Percentiles rank a stretch among this genome's conserved stretches.
These are phyloP conservation scores for Paracorniculantispora psalliotae DNA, from an alignment of 2,329 filamentous ascomycete species.

Conservation along the genomic window DNA sequence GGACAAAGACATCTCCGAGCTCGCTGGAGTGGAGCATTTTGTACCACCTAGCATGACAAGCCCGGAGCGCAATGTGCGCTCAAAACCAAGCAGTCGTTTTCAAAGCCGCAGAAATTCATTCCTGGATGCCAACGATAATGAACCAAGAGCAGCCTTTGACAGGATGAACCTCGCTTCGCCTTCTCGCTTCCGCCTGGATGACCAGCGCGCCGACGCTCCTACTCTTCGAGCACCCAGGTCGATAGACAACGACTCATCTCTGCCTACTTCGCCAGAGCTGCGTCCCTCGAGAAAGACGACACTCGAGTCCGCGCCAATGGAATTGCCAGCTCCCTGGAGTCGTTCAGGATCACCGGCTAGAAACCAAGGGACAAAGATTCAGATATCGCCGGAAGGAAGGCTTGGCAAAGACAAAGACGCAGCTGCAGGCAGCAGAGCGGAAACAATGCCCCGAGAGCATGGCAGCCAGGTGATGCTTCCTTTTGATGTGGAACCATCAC, in stretches of 20 bases:
- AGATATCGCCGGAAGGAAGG: not conserved
- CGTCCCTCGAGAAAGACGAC: slow-evolving; percentile 41
- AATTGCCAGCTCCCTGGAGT: slow-evolving; percentile 59
- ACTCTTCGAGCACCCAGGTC: slow-evolving; percentile 33
- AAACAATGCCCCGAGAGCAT: slow-evolving; percentile 14
- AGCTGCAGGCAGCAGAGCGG: not conserved
- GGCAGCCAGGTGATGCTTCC: slow-evolving; percentile 16
- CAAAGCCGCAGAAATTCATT: slow-evolving; percentile 34
- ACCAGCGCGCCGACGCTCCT: slow-evolving; percentile 47
- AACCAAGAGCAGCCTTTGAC: slow-evolving; percentile 26
- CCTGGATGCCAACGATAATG: slow-evolving; percentile 36
- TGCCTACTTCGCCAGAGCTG: slow-evolving; percentile 49
- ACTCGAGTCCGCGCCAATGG: slow-evolving; percentile 55
- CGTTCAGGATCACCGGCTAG: slow-evolving; percentile 59
- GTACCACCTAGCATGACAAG: slow-evolving; percentile 30
- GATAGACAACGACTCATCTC: slow-evolving; percentile 41
- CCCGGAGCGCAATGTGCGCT: slow-evolving; percentile 24
- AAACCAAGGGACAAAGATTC: not conserved
- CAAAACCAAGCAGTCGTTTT: slow-evolving; percentile 26
- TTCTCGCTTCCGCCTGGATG: slow-evolving; percentile 25
- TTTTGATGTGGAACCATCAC: slow-evolving; percentile 13
- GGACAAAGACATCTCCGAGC: slow-evolving; percentile 34
- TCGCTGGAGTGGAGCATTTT: slow-evolving; percentile 29
- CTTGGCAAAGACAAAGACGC: not conserved
- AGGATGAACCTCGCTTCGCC: slow-evolving; percentile 20